Percentiles rank a stretch among this genome's conserved stretches.
Evolutionary conservation across 495 filamentous ascomycete species (phyloP).

Genomic region (Hypoxylon rickii): DNA sequence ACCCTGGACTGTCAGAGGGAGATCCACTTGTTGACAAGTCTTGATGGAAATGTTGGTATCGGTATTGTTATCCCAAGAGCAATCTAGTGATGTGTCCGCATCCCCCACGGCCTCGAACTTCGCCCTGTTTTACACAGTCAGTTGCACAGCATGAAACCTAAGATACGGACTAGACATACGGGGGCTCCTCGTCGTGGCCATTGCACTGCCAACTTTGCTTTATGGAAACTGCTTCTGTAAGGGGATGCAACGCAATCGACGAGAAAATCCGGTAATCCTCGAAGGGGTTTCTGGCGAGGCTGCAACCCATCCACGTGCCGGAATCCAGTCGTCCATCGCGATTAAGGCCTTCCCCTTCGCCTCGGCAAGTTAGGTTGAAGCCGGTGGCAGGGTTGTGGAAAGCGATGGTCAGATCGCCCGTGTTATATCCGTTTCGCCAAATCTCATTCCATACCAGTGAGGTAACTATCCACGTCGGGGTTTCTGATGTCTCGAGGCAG

Average conservation of each 20-base stretch:
- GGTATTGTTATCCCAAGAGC: slow-evolving; percentile 21
- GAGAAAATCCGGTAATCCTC: slow-evolving; percentile 9
- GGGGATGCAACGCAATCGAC: slow-evolving; percentile 21
- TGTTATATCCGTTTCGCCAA: slow-evolving; percentile 8
- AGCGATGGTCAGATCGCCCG: slow-evolving; percentile 18
- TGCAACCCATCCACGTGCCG: slow-evolving; percentile 28
- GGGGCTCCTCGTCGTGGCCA: slow-evolving; percentile 8
- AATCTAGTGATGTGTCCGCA: slow-evolving; percentile 9
- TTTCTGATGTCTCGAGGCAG: slow-evolving; percentile 22
- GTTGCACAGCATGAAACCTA: neutral
- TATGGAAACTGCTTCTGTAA: slow-evolving; percentile 21
- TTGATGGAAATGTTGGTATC: slow-evolving; percentile 2
- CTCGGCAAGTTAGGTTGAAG: slow-evolving; percentile 20
- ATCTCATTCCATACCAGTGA: slow-evolving; percentile 30
- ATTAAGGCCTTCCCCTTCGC: slow-evolving; percentile 28
- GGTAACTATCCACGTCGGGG: slow-evolving; percentile 23
- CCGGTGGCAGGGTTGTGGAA: slow-evolving; percentile 21
- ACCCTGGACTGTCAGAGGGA: slow-evolving; percentile 12
- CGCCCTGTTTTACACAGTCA: slow-evolving; percentile 9
- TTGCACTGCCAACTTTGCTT: slow-evolving; percentile 29
- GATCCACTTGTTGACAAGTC: slow-evolving; percentile 11
- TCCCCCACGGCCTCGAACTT: slow-evolving; percentile 9
- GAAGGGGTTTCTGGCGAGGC: slow-evolving; percentile 4
- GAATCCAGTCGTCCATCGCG: slow-evolving; percentile 21
- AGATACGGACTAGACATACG: neutral